These are phyloP conservation scores for Gyrodon lividus DNA, from an alignment of 768 basidiomycete genomes.

Conservation along the genomic window DNA sequence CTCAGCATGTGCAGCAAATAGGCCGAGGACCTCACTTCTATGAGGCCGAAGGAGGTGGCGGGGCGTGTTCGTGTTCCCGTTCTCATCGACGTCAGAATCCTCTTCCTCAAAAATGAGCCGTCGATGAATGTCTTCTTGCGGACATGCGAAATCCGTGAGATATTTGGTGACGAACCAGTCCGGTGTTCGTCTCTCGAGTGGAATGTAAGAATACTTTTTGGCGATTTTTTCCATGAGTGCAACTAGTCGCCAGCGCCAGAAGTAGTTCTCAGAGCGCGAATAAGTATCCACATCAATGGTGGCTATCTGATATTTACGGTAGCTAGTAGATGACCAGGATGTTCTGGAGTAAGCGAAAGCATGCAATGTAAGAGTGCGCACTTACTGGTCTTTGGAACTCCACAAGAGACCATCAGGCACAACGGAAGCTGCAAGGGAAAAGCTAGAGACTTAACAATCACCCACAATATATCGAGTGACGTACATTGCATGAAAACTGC, in stretches of 20 bases:
- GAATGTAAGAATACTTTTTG: constrained; percentile 32
- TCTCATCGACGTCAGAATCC: constrained; percentile 31
- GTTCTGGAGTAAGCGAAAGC: background rate
- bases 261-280: constrained; percentile 44
- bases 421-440: constrained; percentile 19
- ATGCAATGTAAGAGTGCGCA: background rate
- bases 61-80: constrained; percentile 28
- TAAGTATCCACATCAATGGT: constrained; percentile 48
- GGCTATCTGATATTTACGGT: constrained; percentile 44
- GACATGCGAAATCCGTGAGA: constrained; percentile 26
- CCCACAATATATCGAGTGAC: constrained; percentile 4
- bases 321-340: constrained; percentile 25
- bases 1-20: constrained; percentile 54
- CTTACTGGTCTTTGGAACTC: constrained; percentile 30
- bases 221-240: constrained; percentile 47
- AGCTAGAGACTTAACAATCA: background rate
- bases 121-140: constrained; percentile 25
- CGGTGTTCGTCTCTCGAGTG: constrained; percentile 41
- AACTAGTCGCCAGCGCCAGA: constrained; percentile 51
- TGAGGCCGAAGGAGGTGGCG: constrained; percentile 49
- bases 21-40: constrained; percentile 46
- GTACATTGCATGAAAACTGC: constrained; percentile 43
- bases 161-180: constrained; percentile 51
- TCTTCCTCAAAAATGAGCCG: constrained; percentile 38
- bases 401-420: constrained; percentile 34